These are phyloP conservation scores for Narthecium ossifragum DNA, from an alignment of 106 monocot species.

Conservation along the genomic window DNA sequence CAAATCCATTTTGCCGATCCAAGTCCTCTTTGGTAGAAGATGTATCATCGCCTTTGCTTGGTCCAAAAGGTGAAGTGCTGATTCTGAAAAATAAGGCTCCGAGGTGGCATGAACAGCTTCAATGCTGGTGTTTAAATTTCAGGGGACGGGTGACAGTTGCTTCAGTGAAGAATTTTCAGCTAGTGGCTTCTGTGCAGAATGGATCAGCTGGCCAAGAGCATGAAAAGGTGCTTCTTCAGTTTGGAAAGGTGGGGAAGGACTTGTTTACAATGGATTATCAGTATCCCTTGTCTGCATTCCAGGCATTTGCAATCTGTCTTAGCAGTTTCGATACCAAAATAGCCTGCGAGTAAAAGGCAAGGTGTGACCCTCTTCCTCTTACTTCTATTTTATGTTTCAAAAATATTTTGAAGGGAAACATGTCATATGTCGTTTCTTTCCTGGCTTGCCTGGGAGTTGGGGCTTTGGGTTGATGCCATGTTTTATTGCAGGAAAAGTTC, in stretches of 20 bases:
- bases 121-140: conserved; percentile 94
- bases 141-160: conserved; percentile 81
- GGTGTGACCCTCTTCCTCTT: conserved; percentile 4
- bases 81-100: conserved; percentile 70
- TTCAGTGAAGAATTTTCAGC: conserved; percentile 91
- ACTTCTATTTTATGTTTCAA: not conserved
- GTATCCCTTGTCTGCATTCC: conserved; percentile 87
- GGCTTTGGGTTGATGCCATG: no score
- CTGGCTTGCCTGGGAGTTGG: no score
- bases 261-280: conserved; percentile 88
- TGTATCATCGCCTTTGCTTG: conserved; percentile 12
- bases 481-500: no score
- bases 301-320: conserved; percentile 90
- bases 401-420: not conserved
- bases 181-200: conserved; percentile 50
- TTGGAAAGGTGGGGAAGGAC: conserved; percentile 87
- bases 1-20: conserved; percentile 53
- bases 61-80: conserved; percentile 29
- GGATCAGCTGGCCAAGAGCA: conserved; percentile 33
- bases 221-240: conserved; percentile 72
- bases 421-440: no score
- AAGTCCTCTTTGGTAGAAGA: conserved; percentile 39
- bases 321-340: conserved; percentile 91
- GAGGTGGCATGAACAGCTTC: conserved; percentile 87
- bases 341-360: conserved; percentile 52